These are phyloP conservation scores for Carex cristatella DNA, from an alignment of 176 grass and related monocot species.

Conservation along the genomic window DNA sequence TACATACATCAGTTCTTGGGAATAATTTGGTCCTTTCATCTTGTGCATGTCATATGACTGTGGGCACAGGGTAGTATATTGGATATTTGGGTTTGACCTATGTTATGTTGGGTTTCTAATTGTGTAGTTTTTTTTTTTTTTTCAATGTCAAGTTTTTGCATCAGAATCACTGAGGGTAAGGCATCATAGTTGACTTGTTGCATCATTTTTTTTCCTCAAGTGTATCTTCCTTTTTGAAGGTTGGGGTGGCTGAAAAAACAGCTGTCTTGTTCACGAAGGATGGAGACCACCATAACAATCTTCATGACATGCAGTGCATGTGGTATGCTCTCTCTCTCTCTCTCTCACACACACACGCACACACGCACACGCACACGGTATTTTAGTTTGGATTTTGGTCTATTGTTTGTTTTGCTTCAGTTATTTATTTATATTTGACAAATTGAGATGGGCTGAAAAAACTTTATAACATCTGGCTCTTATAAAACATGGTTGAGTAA, in stretches of 20 bases:
- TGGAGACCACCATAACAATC: conserved; percentile 97
- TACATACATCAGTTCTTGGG: neutral
- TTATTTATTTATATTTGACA: neutral
- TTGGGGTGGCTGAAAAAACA: conserved; percentile 68
- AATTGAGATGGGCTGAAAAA: neutral
- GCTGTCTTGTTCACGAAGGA: conserved; percentile 99
- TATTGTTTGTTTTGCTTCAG: neutral
- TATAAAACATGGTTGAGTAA: neutral
- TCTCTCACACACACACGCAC: neutral
- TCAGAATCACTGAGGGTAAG: neutral
- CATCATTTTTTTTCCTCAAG: neutral
- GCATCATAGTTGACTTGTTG: neutral
- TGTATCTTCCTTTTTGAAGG: conserved; percentile 44
- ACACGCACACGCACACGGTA: neutral
- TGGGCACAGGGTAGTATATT: neutral
- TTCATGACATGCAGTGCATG: conserved; percentile 99
- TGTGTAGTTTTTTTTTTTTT: neutral
- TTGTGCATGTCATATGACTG: neutral
- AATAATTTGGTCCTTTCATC: neutral
- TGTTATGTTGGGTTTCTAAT: neutral
- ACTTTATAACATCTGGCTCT: neutral
- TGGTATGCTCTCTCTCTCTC: conserved; percentile 37
- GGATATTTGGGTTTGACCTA: neutral
- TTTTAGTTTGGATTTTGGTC: neutral
- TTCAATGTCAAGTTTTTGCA: neutral